Conservation (phyloP, 2,329 filamentous ascomycete genomes). For the Arthrobotrys entomopaga region DNA sequence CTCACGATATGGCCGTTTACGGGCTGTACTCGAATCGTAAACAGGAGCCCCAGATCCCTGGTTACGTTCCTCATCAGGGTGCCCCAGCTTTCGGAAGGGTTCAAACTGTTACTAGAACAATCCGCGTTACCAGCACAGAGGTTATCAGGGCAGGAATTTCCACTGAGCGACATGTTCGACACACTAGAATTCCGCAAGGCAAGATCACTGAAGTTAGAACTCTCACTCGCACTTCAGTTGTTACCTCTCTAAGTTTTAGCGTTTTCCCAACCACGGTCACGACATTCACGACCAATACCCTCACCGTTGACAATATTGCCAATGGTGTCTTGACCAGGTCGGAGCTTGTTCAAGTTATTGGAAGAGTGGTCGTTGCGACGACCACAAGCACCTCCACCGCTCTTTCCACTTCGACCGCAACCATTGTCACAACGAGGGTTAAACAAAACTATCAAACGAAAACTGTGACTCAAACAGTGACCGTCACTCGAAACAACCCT, state of each 20-base stretch:
- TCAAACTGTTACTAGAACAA: neutral
- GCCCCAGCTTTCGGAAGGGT: neutral
- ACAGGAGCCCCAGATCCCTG: conserved; percentile 14
- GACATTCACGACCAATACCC: neutral
- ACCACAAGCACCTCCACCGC: neutral
- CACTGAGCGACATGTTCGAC: neutral
- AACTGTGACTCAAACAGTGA: conserved; percentile 9
- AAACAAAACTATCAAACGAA: conserved; percentile 6
- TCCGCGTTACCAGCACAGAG: conserved; percentile 13
- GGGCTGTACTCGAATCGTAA: conserved; percentile 39
- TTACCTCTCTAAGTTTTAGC: conserved; percentile 4
- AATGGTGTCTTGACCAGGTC: conserved; percentile 11
- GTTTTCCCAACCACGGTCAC: conserved; percentile 11
- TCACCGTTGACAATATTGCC: neutral
- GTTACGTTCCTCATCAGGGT: neutral
- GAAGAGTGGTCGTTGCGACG: neutral
- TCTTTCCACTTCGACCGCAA: conserved; percentile 15
- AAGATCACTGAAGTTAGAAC: neutral
- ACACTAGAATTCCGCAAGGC: conserved; percentile 6
- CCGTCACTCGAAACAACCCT: conserved; percentile 3
- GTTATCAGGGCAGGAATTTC: neutral
- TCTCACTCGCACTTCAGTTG: conserved; percentile 4
- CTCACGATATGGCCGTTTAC: conserved; percentile 36
- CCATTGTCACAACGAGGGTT: neutral
- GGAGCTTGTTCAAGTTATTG: conserved; percentile 6